Percentiles rank a stretch among this genome's conserved stretches.
Conservation (phyloP, 176 grass and related monocot genomes). For the Themeda triandra region DNA sequence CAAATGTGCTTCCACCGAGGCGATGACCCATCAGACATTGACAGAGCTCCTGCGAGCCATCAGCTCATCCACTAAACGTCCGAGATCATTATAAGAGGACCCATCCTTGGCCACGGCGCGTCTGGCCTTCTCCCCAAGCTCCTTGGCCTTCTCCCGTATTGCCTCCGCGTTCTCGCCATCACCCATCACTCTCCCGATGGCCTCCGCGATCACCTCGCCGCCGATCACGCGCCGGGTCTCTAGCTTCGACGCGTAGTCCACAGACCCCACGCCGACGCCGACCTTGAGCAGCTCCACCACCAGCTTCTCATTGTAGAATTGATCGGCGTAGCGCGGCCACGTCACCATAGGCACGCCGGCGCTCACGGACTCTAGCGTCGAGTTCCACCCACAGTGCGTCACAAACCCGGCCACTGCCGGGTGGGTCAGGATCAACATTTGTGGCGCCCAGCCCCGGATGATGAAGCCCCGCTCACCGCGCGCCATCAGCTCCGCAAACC, state of each 20-base stretch:
- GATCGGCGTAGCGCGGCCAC: conserved; percentile 62
- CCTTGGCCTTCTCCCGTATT: conserved; percentile 6
- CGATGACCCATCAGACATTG: not conserved
- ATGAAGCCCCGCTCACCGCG: conserved; percentile 29
- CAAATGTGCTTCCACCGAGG: too few relatives aligned
- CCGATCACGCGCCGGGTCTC: conserved; percentile 33
- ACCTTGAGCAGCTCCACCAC: conserved; percentile 48
- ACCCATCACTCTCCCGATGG: conserved; percentile 34
- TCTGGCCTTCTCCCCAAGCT: conserved; percentile 33
- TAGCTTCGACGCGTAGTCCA: conserved; percentile 7
- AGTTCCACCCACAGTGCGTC: conserved; percentile 86
- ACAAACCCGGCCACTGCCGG: conserved; percentile 45
- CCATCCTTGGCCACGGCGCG: conserved; percentile 36
- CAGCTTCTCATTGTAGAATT: conserved; percentile 79
- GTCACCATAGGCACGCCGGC: conserved; percentile 73
- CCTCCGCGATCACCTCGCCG: conserved; percentile 27
- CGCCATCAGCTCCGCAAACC: conserved; percentile 32
- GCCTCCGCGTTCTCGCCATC: conserved; percentile 11
- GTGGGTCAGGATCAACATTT: conserved; percentile 53
- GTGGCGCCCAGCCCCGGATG: conserved; percentile 61
- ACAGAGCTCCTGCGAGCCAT: not conserved
- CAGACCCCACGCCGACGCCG: conserved; percentile 34
- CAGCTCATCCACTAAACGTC: conserved; percentile 40
- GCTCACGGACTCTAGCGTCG: conserved; percentile 44
- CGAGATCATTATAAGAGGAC: conserved; percentile 28